These are phyloP conservation scores for Mortierella sp. DNA, from an alignment of 371 early-diverging fungal genomes.

Conservation along the genomic window DNA sequence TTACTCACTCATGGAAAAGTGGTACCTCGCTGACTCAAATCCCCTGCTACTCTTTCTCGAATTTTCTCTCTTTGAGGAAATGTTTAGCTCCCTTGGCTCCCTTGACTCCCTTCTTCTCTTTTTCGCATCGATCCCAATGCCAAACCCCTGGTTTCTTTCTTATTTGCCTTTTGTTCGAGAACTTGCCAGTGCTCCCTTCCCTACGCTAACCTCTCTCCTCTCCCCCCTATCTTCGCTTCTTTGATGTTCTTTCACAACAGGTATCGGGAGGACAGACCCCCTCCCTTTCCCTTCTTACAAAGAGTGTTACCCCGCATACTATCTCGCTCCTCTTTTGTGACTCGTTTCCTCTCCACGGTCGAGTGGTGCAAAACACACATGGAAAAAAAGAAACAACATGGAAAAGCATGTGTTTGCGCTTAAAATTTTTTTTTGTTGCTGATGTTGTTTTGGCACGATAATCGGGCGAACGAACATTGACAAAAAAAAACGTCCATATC, in stretches of 20 bases:
- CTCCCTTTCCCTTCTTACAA: not conserved
- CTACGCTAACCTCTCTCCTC: not conserved
- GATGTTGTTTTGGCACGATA: not conserved
- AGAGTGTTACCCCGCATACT: not conserved
- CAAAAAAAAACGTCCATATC: constrained; percentile 9
- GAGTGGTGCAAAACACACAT: not conserved
- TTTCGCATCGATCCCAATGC: not conserved
- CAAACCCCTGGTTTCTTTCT: not conserved
- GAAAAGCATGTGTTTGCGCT: constrained; percentile 3
- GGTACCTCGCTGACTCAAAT: not conserved
- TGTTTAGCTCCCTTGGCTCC: constrained; percentile 10
- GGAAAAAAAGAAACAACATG: not conserved
- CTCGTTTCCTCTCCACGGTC: not conserved
- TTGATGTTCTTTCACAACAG: not conserved
- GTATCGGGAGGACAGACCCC: not conserved
- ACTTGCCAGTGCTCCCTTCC: constrained; percentile 1
- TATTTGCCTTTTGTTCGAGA: not conserved
- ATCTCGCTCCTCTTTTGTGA: not conserved
- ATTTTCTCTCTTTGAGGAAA: not conserved
- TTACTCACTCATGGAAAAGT: not conserved
- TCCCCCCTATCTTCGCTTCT: not conserved
- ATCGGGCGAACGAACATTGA: not conserved
- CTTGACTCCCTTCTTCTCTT: not conserved
- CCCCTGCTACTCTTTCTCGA: not conserved
- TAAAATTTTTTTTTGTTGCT: not conserved